These are phyloP conservation scores for Saccharomyces pastorianus DNA, from an alignment of 1,139 yeast genomes.

Conservation along the genomic window DNA sequence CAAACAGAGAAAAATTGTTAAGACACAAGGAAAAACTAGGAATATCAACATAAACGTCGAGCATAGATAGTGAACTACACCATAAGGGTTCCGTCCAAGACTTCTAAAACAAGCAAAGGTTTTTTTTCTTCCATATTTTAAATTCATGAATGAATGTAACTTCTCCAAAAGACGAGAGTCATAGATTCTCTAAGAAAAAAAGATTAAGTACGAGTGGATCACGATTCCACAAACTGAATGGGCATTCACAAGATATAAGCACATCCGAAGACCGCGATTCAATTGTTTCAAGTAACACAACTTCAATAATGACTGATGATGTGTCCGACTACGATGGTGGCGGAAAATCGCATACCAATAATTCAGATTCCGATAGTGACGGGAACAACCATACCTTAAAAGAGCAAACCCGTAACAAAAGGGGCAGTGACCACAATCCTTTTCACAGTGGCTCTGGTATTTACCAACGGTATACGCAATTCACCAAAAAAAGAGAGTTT, in stretches of 20 bases:
- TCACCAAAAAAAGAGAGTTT: neutral
- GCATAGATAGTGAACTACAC: too few relatives aligned
- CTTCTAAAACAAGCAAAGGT: too few relatives aligned
- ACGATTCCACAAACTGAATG: neutral
- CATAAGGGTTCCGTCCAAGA: too few relatives aligned
- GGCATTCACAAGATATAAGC: neutral
- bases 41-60: neutral
- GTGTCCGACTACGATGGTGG: constrained; percentile 1
- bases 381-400: neutral
- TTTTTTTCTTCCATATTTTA: neutral
- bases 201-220: neutral
- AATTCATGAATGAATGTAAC: neutral
- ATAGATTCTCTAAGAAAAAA: neutral
- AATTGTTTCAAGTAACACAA: constrained; percentile 18
- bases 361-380: neutral
- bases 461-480: neutral
- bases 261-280: constrained; percentile 1
- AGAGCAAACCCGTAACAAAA: neutral
- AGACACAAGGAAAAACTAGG: neutral
- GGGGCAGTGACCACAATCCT: neutral
- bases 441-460: neutral
- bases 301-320: constrained; percentile 14
- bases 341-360: constrained; percentile 7
- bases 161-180: neutral
- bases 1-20: neutral